phyloP scores from a whole-genome alignment of 768 basidiomycete species.

The Jaapia argillacea region DNA sequence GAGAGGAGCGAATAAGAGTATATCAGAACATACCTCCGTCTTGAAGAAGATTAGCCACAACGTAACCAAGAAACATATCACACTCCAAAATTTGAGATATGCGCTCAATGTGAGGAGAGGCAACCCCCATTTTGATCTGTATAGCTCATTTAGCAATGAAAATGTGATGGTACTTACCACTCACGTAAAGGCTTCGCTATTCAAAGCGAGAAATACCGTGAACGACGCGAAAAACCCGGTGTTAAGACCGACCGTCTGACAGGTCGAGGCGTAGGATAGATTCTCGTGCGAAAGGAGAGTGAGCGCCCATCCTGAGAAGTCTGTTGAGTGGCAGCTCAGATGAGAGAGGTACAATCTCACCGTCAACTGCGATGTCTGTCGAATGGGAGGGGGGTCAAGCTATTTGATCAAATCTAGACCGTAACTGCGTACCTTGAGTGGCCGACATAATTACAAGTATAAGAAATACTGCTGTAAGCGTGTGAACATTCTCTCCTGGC shows the following conservation, averaged over 20 bases:
- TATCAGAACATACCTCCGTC: slow-evolving; percentile 56
- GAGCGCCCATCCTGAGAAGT: slow-evolving; percentile 56
- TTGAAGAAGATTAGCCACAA: slow-evolving; percentile 82
- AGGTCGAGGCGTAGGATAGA: slow-evolving; percentile 93
- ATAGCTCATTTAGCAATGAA: slow-evolving; percentile 4
- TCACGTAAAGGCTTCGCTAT: slow-evolving; percentile 85
- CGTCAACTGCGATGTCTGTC: slow-evolving; percentile 99
- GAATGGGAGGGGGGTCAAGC: too few species aligned
- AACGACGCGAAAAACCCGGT: slow-evolving; percentile 94
- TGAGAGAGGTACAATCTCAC: slow-evolving; percentile 32
- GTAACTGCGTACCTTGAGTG: slow-evolving; percentile 76
- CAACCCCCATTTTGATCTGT: slow-evolving; percentile 66
- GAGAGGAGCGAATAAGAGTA: neutral
- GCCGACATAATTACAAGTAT: slow-evolving; percentile 90
- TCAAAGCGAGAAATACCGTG: slow-evolving; percentile 95
- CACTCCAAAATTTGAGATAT: slow-evolving; percentile 82
- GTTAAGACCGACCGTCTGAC: slow-evolving; percentile 95
- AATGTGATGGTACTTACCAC: slow-evolving; percentile 12
- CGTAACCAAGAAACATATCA: slow-evolving; percentile 78
- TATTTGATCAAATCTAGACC: too few species aligned
- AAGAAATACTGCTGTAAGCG: slow-evolving; percentile 80
- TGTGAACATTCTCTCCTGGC: slow-evolving; percentile 72
- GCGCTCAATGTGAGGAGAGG: slow-evolving; percentile 61
- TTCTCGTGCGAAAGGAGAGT: slow-evolving; percentile 88
- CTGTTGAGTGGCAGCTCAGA: slow-evolving; percentile 21